Percentiles rank a stretch among this genome's conserved stretches.
Conservation (phyloP, 768 basidiomycete species). For the Phaffia tasmanica region DNA sequence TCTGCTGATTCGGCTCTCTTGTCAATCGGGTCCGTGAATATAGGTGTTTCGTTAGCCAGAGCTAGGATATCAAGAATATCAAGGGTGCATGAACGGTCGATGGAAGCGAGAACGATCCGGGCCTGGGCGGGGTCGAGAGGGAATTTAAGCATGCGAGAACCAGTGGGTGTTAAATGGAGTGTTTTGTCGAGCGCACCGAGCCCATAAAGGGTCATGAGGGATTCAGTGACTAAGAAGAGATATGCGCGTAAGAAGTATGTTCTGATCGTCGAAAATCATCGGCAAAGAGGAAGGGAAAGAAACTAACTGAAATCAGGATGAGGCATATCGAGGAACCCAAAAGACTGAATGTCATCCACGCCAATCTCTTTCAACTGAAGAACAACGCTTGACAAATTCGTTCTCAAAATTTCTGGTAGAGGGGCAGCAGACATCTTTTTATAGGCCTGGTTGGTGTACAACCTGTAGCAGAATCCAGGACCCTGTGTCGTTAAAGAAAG, state of each 20-base stretch:
- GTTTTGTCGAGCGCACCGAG: slow-evolving; percentile 64
- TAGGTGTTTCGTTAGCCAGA: slow-evolving; percentile 64
- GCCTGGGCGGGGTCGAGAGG: slow-evolving; percentile 82
- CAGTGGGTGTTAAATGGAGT: slow-evolving; percentile 57
- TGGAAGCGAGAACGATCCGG: slow-evolving; percentile 67
- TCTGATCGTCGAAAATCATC: not conserved
- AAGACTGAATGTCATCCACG: slow-evolving; percentile 57
- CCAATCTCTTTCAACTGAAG: slow-evolving; percentile 76
- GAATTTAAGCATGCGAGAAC: slow-evolving; percentile 75
- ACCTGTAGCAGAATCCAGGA: slow-evolving; percentile 72
- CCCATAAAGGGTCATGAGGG: slow-evolving; percentile 50
- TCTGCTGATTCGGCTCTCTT: slow-evolving; percentile 52
- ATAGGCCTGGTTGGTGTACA: slow-evolving; percentile 80
- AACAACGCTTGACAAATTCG: slow-evolving; percentile 68
- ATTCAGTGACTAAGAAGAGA: slow-evolving; percentile 33
- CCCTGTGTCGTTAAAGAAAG: slow-evolving; percentile 43
- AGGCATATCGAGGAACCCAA: slow-evolving; percentile 83
- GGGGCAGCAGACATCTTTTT: slow-evolving; percentile 52
- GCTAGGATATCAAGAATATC: slow-evolving; percentile 80
- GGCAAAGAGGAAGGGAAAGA: not conserved
- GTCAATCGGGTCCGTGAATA: slow-evolving; percentile 61
- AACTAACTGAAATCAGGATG: slow-evolving; percentile 61
- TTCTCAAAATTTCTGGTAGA: slow-evolving; percentile 83
- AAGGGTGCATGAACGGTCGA: slow-evolving; percentile 55
- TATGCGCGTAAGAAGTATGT: not conserved